phyloP scores from a whole-genome alignment of 805 yeast species.

The Metschnikowia peoriensis region DNA sequence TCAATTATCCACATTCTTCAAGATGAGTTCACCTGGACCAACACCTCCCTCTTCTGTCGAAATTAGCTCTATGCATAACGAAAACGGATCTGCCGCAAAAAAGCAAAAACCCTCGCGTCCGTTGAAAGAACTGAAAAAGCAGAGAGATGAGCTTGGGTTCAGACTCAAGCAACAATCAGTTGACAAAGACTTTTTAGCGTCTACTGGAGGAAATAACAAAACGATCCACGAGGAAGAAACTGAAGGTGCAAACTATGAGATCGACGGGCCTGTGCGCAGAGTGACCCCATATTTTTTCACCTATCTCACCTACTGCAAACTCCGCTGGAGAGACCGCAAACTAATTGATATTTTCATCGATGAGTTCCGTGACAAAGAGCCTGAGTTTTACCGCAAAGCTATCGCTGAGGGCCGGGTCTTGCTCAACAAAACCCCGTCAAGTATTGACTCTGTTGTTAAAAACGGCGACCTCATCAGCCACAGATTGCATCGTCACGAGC shows the following conservation, averaged over 20 bases:
- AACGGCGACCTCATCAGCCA: slow-evolving; percentile 86
- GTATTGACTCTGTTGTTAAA: slow-evolving; percentile 58
- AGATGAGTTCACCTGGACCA: background rate
- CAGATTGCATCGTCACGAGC: slow-evolving; percentile 85
- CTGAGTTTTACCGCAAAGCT: slow-evolving; percentile 56
- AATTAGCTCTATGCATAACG: background rate
- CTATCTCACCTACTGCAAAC: slow-evolving; percentile 86
- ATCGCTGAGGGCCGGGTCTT: slow-evolving; percentile 64
- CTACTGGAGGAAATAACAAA: slow-evolving; percentile 35
- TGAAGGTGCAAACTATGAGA: slow-evolving; percentile 53
- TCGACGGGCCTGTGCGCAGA: slow-evolving; percentile 63
- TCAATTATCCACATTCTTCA: background rate
- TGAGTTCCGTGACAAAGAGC: slow-evolving; percentile 81
- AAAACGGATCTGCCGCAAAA: background rate
- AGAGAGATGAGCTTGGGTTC: slow-evolving; percentile 48
- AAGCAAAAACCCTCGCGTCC: slow-evolving; percentile 6
- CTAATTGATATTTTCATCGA: slow-evolving; percentile 74
- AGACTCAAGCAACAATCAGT: slow-evolving; percentile 43
- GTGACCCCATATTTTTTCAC: slow-evolving; percentile 87
- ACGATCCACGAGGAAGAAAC: slow-evolving; percentile 54
- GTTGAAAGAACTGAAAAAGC: slow-evolving; percentile 16
- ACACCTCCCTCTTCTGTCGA: background rate
- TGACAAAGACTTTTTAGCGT: slow-evolving; percentile 43
- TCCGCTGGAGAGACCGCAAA: slow-evolving; percentile 86
- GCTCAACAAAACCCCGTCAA: slow-evolving; percentile 65